Evolutionary conservation across 2,329 filamentous ascomycete species (phyloP), one percentile per base, ranked within the genome.

Genomic region (Graphiopsis chlorocephala): DNA sequence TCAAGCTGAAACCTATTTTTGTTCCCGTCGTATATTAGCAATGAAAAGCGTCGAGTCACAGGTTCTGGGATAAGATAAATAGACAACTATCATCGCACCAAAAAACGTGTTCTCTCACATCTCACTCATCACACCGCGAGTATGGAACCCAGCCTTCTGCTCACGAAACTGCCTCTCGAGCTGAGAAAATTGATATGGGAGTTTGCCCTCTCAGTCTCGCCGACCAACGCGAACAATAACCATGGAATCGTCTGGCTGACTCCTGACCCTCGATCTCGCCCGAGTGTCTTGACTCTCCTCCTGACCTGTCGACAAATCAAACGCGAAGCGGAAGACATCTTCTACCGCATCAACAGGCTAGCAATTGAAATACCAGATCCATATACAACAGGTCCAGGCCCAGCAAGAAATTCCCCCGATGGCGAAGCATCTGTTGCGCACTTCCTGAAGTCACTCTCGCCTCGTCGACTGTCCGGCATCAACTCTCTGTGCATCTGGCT

Each of bases 261-360:
- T 17, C 48, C 48, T 17, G 26, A 17, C 1, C 48, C 48, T 10
- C 23, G 26, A 52, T 15, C 48, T 29, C 48, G 25, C 3, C 48
- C 48, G 10, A 52, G 48, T 14, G 65, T 65, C 23, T 58, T 63
- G 7, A 42, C 56, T 29, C 58, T 66, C 45, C 63, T 66, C 6
- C 45, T 26, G 17, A 65, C 57, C 31, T 66, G 65, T 28, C 62
- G 50, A 45, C 62, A 56, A 14, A 58, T 62, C 14, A 48, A 53
- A 31, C 47, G 31, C 26, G 63, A 67, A 53, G 65, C 62, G 14
- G 48, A 63, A 2, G 42, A 47, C 25, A 33, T 65, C n/a, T 65
- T 65, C 53, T 67, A 63, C 35, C 50, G 52, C 23, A 31, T 25
- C 33, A 64, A 66, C 58, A 57, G 55, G 26, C 48, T 52, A 28